Evolutionary conservation across 176 grass and related monocot genomes (phyloP), one percentile per base, ranked within the genome.

Genomic region (Zoysia japonica): DNA sequence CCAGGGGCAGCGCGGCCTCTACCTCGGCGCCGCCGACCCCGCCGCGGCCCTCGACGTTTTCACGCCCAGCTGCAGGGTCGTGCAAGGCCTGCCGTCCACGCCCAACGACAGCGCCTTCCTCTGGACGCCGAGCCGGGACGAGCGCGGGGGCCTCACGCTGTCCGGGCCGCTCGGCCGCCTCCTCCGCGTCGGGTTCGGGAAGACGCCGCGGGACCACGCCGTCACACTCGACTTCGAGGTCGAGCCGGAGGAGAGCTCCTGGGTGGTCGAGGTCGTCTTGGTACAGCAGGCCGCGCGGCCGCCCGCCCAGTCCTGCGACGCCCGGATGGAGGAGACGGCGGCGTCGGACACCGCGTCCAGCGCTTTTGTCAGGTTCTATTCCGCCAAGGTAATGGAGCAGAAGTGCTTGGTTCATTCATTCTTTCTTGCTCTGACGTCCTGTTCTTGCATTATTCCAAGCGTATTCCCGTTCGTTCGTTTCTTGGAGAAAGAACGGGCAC

Each of bases 31-130:
- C 65, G 62, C 76, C 1, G 87, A 88, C n/a, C 54, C 61, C 70
- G 55, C 76, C 55, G 54, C 70, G 20, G 76, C 82, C 11, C 70
- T 76, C 47, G 81, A 83, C 42, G 36, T 11, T 43, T 47, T 81
- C 63, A 49, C 61, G 20, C 8, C 70, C 17, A 49, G 77, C 77
- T 84, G 87, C 71, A n/a, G 47, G 56, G 87, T 88, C 70, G 56
- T 75, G 14, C 87, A 51, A 82, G 81, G 71, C 71, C 5, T 40
- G 11, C 82, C 82, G 4, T 57, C 77, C 77, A 59, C 40, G 55
- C 65, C 87, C 77, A 84, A 85, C 71, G 77, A 88, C 56, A 49
- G 67, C 87, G 56, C 82, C 70, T 85, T 88, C 87, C 87, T 88
- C 75, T 88, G 82, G 87, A 65, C 87, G 71, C 87, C 82, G 47